Evolutionary conservation across 2,329 filamentous ascomycete species (phyloP).

Genomic region (Trichoderma guizhouense): DNA sequence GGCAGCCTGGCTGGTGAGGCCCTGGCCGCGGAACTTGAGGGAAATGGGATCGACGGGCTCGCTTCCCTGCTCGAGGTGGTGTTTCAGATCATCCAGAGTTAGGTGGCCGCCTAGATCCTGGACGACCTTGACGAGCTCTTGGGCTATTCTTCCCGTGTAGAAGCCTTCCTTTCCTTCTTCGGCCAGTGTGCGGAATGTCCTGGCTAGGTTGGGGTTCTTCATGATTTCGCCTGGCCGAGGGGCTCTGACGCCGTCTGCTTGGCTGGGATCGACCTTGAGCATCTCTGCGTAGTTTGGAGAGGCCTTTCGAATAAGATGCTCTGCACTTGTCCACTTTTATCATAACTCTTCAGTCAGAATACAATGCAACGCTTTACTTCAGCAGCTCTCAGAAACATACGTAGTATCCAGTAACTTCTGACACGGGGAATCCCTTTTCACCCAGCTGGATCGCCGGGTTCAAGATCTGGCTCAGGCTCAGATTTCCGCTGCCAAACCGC

Average conservation of each 20-base stretch:
- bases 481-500: constrained; percentile 82
- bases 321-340: constrained; percentile 66
- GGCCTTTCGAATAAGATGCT: constrained; percentile 61
- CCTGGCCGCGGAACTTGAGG: constrained; percentile 69
- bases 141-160: constrained; percentile 79
- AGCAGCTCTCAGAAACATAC: constrained; percentile 45
- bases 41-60: constrained; percentile 85
- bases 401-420: constrained; percentile 67
- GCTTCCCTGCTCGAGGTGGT: constrained; percentile 65
- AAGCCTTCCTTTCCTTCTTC: constrained; percentile 84
- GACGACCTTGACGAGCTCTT: constrained; percentile 76
- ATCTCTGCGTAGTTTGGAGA: constrained; percentile 87
- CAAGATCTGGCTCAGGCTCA: constrained; percentile 74
- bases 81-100: constrained; percentile 72
- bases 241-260: constrained; percentile 66
- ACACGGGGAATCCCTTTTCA: constrained; percentile 86
- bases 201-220: constrained; percentile 76
- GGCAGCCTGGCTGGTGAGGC: constrained; percentile 27
- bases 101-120: constrained; percentile 73
- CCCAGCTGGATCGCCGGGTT: constrained; percentile 79
- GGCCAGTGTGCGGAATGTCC: constrained; percentile 76
- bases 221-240: constrained; percentile 83
- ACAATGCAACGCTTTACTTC: rapidly evolving
- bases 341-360: not conserved
- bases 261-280: constrained; percentile 71